Percentiles rank a stretch among this genome's conserved stretches.
Evolutionary conservation across 2,329 filamentous ascomycete species (phyloP).

Genomic region (Aspergillus sp.): DNA sequence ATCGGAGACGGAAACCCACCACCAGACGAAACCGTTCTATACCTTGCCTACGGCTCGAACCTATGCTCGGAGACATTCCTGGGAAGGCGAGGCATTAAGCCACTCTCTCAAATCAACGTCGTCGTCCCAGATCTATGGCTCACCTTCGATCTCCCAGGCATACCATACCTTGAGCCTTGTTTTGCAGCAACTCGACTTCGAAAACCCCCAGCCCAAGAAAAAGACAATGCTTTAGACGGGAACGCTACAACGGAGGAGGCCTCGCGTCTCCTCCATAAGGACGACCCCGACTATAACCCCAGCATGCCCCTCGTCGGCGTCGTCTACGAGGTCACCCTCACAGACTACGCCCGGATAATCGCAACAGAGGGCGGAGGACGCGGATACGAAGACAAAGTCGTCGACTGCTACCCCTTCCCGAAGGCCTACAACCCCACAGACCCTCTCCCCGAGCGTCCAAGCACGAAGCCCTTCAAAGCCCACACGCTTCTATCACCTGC

Average conservation of each 20-base stretch:
- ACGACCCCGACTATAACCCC: constrained; percentile 35
- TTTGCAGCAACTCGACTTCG: constrained; percentile 79
- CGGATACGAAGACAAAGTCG: constrained; percentile 79
- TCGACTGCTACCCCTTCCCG: constrained; percentile 73
- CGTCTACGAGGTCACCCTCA: constrained; percentile 86
- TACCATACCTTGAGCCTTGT: constrained; percentile 87
- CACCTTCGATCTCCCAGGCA: constrained; percentile 80
- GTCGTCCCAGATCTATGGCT: constrained; percentile 75
- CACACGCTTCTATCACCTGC: constrained; percentile 78
- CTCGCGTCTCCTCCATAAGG: constrained; percentile 28
- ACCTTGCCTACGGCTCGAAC: constrained; percentile 92
- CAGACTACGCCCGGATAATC: constrained; percentile 83
- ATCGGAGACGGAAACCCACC: background rate
- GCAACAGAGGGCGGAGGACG: constrained; percentile 85
- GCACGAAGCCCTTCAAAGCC: constrained; percentile 70
- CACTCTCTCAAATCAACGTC: constrained; percentile 79
- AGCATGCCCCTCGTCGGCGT: constrained; percentile 83
- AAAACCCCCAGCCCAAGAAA: constrained; percentile 36
- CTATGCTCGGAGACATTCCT: constrained; percentile 78
- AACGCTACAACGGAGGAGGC: constrained; percentile 40
- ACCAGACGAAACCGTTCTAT: constrained; percentile 63
- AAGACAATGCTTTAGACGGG: constrained; percentile 7
- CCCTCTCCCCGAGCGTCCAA: constrained; percentile 65
- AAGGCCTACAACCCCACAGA: constrained; percentile 50
- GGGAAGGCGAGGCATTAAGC: constrained; percentile 74